Base-by-base conservation (phyloP, 202 grass and related monocot genomes). In the Setaria italica region DNA sequence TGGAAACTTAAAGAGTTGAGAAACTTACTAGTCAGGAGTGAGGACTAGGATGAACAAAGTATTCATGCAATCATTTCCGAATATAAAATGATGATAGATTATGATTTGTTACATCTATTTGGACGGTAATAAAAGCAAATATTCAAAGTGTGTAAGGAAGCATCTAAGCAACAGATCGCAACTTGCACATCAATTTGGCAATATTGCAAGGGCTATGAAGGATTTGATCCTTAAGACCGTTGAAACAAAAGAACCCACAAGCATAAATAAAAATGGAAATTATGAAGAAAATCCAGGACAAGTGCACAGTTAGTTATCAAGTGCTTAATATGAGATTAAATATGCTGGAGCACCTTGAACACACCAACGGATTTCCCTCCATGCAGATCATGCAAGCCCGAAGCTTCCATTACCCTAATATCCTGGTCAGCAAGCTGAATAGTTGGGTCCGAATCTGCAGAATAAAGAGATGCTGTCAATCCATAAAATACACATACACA, bases 371-470 rank as follows among this genome's bases (percentile, higher is more conserved):
- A 87, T 74, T 84, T 72, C 79, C 46, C 92, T 80, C 73, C 73
- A 79, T 57, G 45, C 33, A 35, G 62, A 88, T 88, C 76, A 85
- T 86, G 57, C 70, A 90, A 86, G 34, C 60, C 75, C 68, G 80
- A 69, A 57, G 72, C 64, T 86, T 88, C 92, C 13, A 43, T 88
- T 54, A 62, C 77, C 66, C 59, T 67, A 81, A 39, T 75, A 80
- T 86, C 80, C 53, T 88, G 83, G 56, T 20, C 85, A 75, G 71
- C 68, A 84, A 86, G 60, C 34, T 88, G 85, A 86, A 63, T 70
- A 74, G 46, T 66, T 53, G 56, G 54, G 59, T 72, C 51, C 67
- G 51, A 46, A 13, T 82, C 88, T 90, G 86, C 67, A 70, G 42
- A 62, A 55, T 43, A 82, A 85, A 39, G 8, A 46, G 12, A 72